Evolutionary conservation across 345 rosid genomes (phyloP), one percentile per base, ranked within the genome.

Genomic region (Hibiscus mutabilis): DNA sequence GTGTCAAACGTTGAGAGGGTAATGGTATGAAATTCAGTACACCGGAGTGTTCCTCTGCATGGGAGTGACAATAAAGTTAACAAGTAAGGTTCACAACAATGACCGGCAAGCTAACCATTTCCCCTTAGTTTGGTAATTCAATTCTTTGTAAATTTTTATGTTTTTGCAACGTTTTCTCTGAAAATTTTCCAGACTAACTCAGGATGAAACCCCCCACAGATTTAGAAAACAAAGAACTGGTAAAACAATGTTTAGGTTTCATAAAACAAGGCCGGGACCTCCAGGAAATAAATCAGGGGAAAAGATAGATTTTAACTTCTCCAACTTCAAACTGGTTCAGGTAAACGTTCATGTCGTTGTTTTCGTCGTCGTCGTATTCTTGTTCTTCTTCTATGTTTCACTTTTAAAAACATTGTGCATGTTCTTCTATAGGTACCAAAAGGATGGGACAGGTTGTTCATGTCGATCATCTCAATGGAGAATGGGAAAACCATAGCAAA

Each of bases 401-500:
- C 19, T 44, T 27, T n/a, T 40, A 42, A 19, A 37, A 24, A 2
- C 25, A 44, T 49, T 31, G 3, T n/a, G 13, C 22, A 7, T 33
- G 37, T 63, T 22, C 11, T 18, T 7, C n/a, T 5, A 51, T 74
- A 88, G 89, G 89, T 84, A 4, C 90, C 93, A 66, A 84, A 81
- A 77, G 87, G 93, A 79, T 88, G 92, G 93, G 93, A 88, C 79
- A 84, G 78, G 74, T 74, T 88, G 71, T 73, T 73, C 73, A 80
- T 84, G 70, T 83, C 86, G 0, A 21, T 86, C 13, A 16, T 84
- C 58, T 83, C 86, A 1, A 77, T 75, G 57, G 84, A 82, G 76
- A 80, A 81, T 0, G 90, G 90, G 66, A 86, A 79, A 75, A 79
- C 85, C 4, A 65, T 86, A 29, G 82, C 83, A 2, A 86, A 84